Conservation (phyloP, 345 rosid species). For the Noccaea bulbosa region DNA sequence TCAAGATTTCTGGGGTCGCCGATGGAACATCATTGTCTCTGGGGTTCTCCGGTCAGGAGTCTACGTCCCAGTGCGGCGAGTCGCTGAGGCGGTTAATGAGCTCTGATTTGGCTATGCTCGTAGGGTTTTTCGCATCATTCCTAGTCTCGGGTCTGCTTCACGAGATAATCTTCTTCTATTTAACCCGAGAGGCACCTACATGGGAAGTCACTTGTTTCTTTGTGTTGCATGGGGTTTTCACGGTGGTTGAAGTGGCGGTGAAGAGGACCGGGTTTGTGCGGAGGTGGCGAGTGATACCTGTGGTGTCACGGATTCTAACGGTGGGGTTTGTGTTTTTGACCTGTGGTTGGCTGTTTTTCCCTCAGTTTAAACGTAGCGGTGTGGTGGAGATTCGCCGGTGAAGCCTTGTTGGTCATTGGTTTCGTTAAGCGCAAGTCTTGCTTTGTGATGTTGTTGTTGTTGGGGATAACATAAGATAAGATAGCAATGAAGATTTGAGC, state of each 20-base stretch:
- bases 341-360: conserved; percentile 47
- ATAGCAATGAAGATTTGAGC: too few relatives aligned
- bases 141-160: conserved; percentile 44
- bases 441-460: too few relatives aligned
- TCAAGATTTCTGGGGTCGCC: conserved; percentile 76
- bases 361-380: conserved; percentile 39
- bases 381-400: conserved; percentile 11
- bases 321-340: conserved; percentile 45
- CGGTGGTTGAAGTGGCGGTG: conserved; percentile 5
- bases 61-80: conserved; percentile 27
- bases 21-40: conserved; percentile 70
- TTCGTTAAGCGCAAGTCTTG: conserved; percentile 6
- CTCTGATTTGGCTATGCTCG: not conserved
- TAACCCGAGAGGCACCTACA: conserved; percentile 39
- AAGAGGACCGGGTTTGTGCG: conserved; percentile 39
- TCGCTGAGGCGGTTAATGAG: not conserved
- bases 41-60: conserved; percentile 54
- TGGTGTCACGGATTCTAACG: conserved; percentile 33
- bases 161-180: conserved; percentile 39
- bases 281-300: conserved; percentile 10
- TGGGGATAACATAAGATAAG: too few relatives aligned
- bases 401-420: conserved; percentile 21
- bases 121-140: conserved; percentile 32
- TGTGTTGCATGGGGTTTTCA: conserved; percentile 42
- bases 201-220: conserved; percentile 49